Conservation (phyloP, 2,329 filamentous ascomycete genomes). For the Ambrosiella beaveri region DNA sequence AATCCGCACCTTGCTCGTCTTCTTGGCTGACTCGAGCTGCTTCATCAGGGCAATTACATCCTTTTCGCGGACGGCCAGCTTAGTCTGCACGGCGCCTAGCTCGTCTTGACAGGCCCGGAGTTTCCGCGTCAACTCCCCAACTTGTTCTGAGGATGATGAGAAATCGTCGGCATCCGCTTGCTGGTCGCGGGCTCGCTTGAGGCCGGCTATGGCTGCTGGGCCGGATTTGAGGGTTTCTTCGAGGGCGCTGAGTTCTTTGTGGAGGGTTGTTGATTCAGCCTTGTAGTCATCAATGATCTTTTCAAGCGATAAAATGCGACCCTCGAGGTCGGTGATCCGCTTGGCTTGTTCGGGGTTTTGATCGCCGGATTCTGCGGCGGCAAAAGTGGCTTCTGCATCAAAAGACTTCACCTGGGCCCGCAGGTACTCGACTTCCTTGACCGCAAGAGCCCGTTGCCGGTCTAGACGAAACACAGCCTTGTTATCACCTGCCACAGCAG, state of each 20-base stretch:
- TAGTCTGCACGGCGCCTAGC: conserved; percentile 50
- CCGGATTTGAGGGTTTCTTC: conserved; percentile 32
- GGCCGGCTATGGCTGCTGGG: background rate
- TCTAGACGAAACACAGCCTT: conserved; percentile 63
- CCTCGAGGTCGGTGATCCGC: conserved; percentile 23
- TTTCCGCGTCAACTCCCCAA: conserved; percentile 74
- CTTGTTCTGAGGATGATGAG: conserved; percentile 46
- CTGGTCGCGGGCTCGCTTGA: conserved; percentile 44
- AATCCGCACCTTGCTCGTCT: conserved; percentile 60
- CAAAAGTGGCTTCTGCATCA: conserved; percentile 72
- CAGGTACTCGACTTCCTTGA: conserved; percentile 88
- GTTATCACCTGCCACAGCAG: conserved; percentile 34
- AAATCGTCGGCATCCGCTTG: conserved; percentile 30
- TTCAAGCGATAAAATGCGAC: conserved; percentile 62
- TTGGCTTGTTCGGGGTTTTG: conserved; percentile 1
- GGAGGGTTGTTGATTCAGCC: conserved; percentile 55
- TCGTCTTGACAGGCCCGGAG: conserved; percentile 73
- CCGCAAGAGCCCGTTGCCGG: conserved; percentile 64
- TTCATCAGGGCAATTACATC: conserved; percentile 56
- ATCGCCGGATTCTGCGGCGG: conserved; percentile 44
- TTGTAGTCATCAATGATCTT: conserved; percentile 77
- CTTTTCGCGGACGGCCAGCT: conserved; percentile 51
- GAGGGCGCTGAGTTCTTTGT: conserved; percentile 52
- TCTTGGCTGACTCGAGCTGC: conserved; percentile 50
- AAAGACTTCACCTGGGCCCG: conserved; percentile 81